phyloP scores from a whole-genome alignment of 2,329 filamentous ascomycete species.

The Neofusicoccum umdonicola region DNA sequence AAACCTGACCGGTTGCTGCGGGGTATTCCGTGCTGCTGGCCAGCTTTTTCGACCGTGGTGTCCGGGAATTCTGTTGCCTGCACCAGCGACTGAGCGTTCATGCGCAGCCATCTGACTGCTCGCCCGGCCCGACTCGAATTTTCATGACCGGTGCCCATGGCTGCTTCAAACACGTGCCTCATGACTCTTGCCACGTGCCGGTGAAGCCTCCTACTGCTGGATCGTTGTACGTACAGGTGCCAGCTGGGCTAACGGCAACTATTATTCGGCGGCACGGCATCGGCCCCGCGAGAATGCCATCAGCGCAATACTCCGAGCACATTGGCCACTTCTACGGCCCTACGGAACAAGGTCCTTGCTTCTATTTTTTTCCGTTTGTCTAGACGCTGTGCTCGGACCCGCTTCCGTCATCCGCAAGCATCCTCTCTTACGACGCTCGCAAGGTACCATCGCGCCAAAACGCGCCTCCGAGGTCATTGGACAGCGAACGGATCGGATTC shows the following conservation, averaged over 20 bases:
- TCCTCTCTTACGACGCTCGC: not conserved
- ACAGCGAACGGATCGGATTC: slow-evolving; percentile 1
- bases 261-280: not conserved
- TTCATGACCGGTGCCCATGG: not conserved
- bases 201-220: not conserved
- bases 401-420: not conserved
- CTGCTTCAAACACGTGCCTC: not conserved
- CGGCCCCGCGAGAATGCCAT: not conserved
- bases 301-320: not conserved
- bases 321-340: not conserved
- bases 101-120: not conserved
- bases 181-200: not conserved
- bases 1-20: slow-evolving; percentile 10
- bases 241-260: not conserved
- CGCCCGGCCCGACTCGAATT: slow-evolving; percentile 2
- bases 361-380: not conserved
- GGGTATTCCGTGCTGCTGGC: not conserved
- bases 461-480: not conserved
- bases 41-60: not conserved
- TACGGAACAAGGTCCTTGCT: not conserved
- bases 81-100: not conserved
- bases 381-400: slow-evolving; percentile 7
- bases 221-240: not conserved
- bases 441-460: not conserved
- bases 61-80: slow-evolving; percentile 11